A percentile compares a stretch with the other conserved stretches of the same genome.
phyloP scores from a whole-genome alignment of 352 stramenopile species.

The Globisporangium spiculum region DNA sequence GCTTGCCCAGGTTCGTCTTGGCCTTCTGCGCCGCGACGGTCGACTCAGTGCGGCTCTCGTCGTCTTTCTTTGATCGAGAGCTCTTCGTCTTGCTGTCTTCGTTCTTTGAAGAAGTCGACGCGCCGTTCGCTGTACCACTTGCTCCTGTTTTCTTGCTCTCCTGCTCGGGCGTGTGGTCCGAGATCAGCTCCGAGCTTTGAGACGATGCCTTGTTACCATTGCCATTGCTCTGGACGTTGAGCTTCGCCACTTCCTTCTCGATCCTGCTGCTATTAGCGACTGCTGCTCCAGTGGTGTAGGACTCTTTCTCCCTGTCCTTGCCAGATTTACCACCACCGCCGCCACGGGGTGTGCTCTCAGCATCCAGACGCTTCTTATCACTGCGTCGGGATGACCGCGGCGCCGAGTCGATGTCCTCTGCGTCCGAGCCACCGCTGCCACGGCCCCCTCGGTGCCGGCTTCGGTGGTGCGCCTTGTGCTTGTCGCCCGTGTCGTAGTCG shows the following conservation, averaged over 20 bases:
- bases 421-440: conserved; percentile 21
- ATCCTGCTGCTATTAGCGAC: conserved; percentile 1
- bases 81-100: conserved; percentile 16
- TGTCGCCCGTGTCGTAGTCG: conserved; percentile 45
- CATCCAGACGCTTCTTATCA: conserved; percentile 15
- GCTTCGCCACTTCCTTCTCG: conserved; percentile 35
- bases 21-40: conserved; percentile 29
- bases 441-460: conserved; percentile 27
- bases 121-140: not conserved
- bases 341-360: not conserved
- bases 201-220: conserved; percentile 22
- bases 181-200: conserved; percentile 17
- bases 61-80: conserved; percentile 37
- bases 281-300: not conserved
- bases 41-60: conserved; percentile 47
- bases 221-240: conserved; percentile 27
- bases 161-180: conserved; percentile 15
- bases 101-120: not conserved
- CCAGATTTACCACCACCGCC: not conserved
- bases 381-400: conserved; percentile 27
- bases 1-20: conserved; percentile 55
- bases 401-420: conserved; percentile 25
- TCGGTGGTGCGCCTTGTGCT: conserved; percentile 30
- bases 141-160: conserved; percentile 15
- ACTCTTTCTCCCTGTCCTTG: not conserved